Conservation (phyloP, 345 rosid genomes). For the Dipteronia sinensis region DNA sequence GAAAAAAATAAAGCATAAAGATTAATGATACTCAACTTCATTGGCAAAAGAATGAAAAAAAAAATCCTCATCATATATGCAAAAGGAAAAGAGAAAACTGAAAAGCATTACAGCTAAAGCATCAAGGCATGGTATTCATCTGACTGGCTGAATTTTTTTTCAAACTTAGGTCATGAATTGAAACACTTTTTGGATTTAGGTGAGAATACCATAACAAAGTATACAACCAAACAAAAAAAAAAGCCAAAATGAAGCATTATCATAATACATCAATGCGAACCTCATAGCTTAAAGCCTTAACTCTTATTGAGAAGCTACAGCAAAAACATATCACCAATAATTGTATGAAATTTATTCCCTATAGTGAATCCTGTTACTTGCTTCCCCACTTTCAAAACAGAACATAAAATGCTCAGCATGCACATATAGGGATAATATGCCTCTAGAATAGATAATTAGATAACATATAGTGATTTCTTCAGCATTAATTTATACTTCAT, state of each 20-base stretch:
- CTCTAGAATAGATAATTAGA: neutral
- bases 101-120: neutral
- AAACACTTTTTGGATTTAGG: neutral
- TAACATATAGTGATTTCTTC: neutral
- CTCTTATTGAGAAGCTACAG: neutral
- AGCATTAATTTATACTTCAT: neutral
- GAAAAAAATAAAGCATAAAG: constrained; percentile 13
- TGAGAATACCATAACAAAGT: neutral
- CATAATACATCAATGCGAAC: neutral
- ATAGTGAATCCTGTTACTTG: neutral
- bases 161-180: neutral
- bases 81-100: neutral
- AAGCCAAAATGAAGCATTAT: constrained; percentile 5
- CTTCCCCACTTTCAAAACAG: neutral
- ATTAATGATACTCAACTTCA: constrained; percentile 7
- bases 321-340: neutral
- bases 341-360: neutral
- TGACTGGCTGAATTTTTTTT: neutral
- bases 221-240: neutral
- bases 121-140: neutral
- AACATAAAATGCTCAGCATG: neutral
- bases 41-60: neutral
- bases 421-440: neutral
- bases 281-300: neutral
- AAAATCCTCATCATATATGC: neutral